A percentile compares a stretch with the other conserved stretches of the same genome.
Conservation (phyloP, 768 basidiomycete genomes). For the Lactifluus hygrophoroides region DNA sequence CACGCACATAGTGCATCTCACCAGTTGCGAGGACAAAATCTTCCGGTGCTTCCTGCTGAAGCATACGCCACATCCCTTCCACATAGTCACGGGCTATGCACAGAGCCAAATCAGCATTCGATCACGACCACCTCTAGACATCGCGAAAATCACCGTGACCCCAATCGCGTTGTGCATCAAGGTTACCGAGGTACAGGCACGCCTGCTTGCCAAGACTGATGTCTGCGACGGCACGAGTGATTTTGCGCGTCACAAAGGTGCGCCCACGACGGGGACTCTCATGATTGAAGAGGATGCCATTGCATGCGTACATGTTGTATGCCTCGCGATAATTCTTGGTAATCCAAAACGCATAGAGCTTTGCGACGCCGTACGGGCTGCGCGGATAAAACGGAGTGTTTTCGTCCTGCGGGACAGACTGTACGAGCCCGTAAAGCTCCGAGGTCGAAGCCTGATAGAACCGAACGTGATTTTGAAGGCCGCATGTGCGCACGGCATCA, state of each 20-base stretch:
- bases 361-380: slow-evolving; percentile 92
- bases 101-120: background rate
- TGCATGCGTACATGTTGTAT: slow-evolving; percentile 94
- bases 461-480: slow-evolving; percentile 83
- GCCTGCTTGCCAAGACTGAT: slow-evolving; percentile 83
- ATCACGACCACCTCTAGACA: background rate
- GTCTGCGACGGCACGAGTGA: slow-evolving; percentile 86
- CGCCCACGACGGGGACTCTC: slow-evolving; percentile 91
- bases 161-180: slow-evolving; percentile 96
- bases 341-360: slow-evolving; percentile 89
- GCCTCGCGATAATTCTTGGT: slow-evolving; percentile 90
- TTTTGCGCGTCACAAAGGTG: slow-evolving; percentile 96
- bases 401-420: slow-evolving; percentile 92
- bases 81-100: slow-evolving; percentile 74
- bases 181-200: slow-evolving; percentile 88
- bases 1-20: slow-evolving; percentile 91
- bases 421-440: slow-evolving; percentile 94
- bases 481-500: slow-evolving; percentile 93
- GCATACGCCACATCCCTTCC: slow-evolving; percentile 97
- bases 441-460: slow-evolving; percentile 99
- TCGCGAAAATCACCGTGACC: slow-evolving; percentile 65
- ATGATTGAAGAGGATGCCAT: slow-evolving; percentile 97
- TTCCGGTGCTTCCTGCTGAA: slow-evolving; percentile 74
- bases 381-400: slow-evolving; percentile 98
- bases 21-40: slow-evolving; percentile 96